Conservation (phyloP, 2,329 filamentous ascomycete genomes). For the Penicillium thymicola region DNA sequence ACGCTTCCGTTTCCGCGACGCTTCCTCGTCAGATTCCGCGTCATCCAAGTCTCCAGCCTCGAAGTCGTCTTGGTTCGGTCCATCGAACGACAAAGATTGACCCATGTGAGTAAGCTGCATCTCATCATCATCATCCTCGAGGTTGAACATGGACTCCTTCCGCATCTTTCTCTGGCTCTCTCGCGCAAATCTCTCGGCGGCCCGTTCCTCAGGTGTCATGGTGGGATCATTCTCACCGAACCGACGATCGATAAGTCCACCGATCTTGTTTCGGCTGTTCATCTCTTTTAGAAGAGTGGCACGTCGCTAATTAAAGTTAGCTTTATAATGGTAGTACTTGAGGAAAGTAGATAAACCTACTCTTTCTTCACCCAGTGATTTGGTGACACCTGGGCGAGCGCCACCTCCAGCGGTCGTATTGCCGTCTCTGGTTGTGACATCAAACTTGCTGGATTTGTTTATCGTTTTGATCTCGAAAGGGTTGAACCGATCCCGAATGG, state of each 20-base stretch:
- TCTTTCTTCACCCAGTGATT: slow-evolving; percentile 80
- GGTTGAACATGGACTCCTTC: slow-evolving; percentile 78
- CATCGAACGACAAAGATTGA: slow-evolving; percentile 65
- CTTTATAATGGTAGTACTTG: not conserved
- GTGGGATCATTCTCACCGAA: slow-evolving; percentile 94
- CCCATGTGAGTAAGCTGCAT: slow-evolving; percentile 79
- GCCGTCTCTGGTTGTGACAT: slow-evolving; percentile 66
- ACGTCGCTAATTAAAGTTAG: slow-evolving; percentile 55
- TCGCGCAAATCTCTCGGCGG: slow-evolving; percentile 82
- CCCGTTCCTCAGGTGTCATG: slow-evolving; percentile 90
- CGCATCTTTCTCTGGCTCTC: slow-evolving; percentile 80
- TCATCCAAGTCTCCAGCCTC: slow-evolving; percentile 68
- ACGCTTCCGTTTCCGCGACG: slow-evolving; percentile 53
- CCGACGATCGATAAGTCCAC: slow-evolving; percentile 85
- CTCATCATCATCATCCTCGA: slow-evolving; percentile 77
- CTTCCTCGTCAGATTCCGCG: slow-evolving; percentile 52
- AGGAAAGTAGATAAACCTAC: slow-evolving; percentile 45
- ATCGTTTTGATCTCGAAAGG: slow-evolving; percentile 91
- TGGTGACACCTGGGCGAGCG: slow-evolving; percentile 77
- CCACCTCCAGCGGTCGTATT: slow-evolving; percentile 53
- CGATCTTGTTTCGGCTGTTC: slow-evolving; percentile 83
- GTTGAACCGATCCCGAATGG: slow-evolving; percentile 94
- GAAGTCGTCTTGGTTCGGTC: slow-evolving; percentile 66
- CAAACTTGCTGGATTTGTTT: slow-evolving; percentile 75
- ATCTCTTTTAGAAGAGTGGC: slow-evolving; percentile 86